Percentiles rank a stretch among this genome's conserved stretches.
These are phyloP conservation scores for Chalciporus sphaerocephalus DNA, from an alignment of 768 basidiomycete species.

Conservation along the genomic window DNA sequence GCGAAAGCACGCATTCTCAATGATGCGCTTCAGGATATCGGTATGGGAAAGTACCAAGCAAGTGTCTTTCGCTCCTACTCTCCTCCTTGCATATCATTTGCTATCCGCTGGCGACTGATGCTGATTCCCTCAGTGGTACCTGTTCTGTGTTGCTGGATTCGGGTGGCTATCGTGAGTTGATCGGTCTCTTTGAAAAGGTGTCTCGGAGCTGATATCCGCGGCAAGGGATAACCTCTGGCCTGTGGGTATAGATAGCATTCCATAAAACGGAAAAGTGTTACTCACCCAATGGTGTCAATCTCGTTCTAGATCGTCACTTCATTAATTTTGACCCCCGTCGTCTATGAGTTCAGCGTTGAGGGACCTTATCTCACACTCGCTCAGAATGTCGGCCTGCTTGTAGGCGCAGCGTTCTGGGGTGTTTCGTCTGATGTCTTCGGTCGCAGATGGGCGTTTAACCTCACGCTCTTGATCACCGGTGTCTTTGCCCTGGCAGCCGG, in stretches of 20 bases:
- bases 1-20: conserved; percentile 57
- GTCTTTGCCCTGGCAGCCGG: conserved; percentile 64
- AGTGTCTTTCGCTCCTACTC: conserved; percentile 4
- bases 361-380: conserved; percentile 64
- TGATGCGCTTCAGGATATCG: conserved; percentile 59
- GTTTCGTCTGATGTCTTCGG: conserved; percentile 70
- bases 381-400: conserved; percentile 66
- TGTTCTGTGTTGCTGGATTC: conserved; percentile 68
- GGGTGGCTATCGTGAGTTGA: conserved; percentile 68
- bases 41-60: conserved; percentile 69
- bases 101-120: not conserved
- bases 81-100: not conserved
- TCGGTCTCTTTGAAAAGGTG: not conserved
- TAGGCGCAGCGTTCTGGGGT: conserved; percentile 69
- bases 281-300: conserved; percentile 1
- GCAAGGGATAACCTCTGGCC: conserved; percentile 70
- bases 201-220: conserved; percentile 1
- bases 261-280: not conserved
- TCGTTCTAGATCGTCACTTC: conserved; percentile 52
- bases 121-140: conserved; percentile 41
- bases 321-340: conserved; percentile 58
- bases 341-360: conserved; percentile 59
- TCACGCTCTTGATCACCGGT: conserved; percentile 65
- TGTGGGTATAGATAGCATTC: conserved; percentile 34
- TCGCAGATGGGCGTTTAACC: conserved; percentile 59